A percentile compares a stretch with the other conserved stretches of the same genome.
These are phyloP conservation scores for Lathyrus oleraceus DNA, from an alignment of 306 rosid species.

Conservation along the genomic window DNA sequence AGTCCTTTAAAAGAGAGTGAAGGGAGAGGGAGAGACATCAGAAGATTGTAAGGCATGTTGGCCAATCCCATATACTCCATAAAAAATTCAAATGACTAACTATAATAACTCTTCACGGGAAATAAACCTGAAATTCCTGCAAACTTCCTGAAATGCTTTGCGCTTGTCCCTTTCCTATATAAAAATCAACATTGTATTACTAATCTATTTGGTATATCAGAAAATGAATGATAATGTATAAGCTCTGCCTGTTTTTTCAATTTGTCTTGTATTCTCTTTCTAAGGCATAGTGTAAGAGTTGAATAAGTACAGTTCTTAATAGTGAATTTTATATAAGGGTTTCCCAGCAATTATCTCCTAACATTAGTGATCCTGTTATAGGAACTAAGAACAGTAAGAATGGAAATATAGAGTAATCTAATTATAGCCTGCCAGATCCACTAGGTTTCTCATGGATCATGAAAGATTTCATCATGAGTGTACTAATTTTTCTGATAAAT, in stretches of 20 bases:
- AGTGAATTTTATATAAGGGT: conserved; percentile 5
- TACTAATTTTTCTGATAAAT: not conserved
- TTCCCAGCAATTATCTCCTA: not conserved
- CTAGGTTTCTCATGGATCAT: not conserved
- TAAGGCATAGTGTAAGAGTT: conserved; percentile 6
- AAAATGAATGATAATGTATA: conserved; percentile 19
- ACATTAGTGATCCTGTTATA: not conserved
- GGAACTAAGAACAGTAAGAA: conserved; percentile 4
- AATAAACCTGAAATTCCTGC: conserved; percentile 45
- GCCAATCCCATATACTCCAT: not conserved
- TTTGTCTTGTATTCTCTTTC: conserved; percentile 17
- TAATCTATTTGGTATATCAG: conserved; percentile 7
- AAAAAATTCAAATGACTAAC: not conserved
- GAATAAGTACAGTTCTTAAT: conserved; percentile 5
- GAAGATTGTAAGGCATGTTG: not conserved
- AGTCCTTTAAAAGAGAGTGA: conserved; percentile 9
- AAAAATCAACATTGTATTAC: conserved; percentile 11
- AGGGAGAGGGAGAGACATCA: not conserved
- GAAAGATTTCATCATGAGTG: not conserved
- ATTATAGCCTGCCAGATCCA: not conserved
- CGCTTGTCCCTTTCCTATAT: conserved; percentile 90
- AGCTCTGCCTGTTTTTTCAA: conserved; percentile 11
- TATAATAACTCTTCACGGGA: conserved; percentile 6
- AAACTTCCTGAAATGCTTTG: conserved; percentile 79
- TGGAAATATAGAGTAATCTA: not conserved